These are phyloP conservation scores for Scutellaria minor DNA, from an alignment of 257 asterid species.

Conservation along the genomic window DNA sequence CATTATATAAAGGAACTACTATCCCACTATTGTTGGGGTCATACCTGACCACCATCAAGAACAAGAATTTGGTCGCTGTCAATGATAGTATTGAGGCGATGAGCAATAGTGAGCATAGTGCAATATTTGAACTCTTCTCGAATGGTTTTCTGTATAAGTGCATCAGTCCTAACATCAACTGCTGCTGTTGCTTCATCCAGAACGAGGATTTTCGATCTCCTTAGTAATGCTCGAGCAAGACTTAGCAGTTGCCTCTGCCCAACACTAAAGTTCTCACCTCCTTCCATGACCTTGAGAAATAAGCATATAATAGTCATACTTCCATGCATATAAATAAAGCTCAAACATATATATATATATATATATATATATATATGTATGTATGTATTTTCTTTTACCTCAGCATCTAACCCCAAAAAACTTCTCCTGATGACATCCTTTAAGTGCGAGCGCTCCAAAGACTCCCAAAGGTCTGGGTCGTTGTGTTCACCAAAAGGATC, in stretches of 20 bases:
- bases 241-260: slow-evolving; percentile 87
- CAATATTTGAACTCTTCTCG: slow-evolving; percentile 76
- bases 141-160: slow-evolving; percentile 81
- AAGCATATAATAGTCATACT: not conserved
- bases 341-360: not conserved
- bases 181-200: slow-evolving; percentile 94
- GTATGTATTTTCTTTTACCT: slow-evolving; percentile 63
- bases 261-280: slow-evolving; percentile 87
- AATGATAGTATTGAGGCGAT: slow-evolving; percentile 79
- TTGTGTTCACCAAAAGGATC: slow-evolving; percentile 87
- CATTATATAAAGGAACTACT: not conserved
- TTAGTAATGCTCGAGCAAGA: slow-evolving; percentile 82
- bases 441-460: slow-evolving; percentile 82
- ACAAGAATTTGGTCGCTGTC: slow-evolving; percentile 72
- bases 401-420: slow-evolving; percentile 78
- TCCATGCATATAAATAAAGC: slow-evolving; percentile 3
- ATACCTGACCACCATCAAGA: slow-evolving; percentile 76
- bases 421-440: slow-evolving; percentile 74
- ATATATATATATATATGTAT: too few species aligned
- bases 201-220: slow-evolving; percentile 81
- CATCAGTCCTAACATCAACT: slow-evolving; percentile 87
- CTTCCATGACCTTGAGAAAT: slow-evolving; percentile 69
- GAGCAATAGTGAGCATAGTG: slow-evolving; percentile 88
- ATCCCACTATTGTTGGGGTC: not conserved
- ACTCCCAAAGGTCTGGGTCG: slow-evolving; percentile 89